Conservation (phyloP, 2,329 filamentous ascomycete genomes). For the Calonectria montana region DNA sequence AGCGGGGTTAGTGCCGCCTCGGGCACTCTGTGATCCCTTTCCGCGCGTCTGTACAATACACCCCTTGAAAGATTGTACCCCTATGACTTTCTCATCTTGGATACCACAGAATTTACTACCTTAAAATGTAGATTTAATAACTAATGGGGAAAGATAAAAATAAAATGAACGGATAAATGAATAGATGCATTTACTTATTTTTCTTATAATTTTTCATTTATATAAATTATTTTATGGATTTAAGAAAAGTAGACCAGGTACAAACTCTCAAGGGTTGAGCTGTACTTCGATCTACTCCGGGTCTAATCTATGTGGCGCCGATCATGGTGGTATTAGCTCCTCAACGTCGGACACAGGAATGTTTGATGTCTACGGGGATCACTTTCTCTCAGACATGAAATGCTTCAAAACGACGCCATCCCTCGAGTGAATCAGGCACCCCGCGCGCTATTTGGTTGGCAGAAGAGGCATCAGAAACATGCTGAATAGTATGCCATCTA, state of each 20-base stretch:
- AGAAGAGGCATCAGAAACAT: background rate
- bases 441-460: background rate
- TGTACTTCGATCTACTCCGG: constrained; percentile 9
- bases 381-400: constrained; percentile 9
- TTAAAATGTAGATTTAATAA: too few species aligned
- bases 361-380: constrained; percentile 11
- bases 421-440: background rate
- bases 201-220: too few species aligned
- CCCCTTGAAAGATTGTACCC: too few species aligned
- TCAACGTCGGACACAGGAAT: constrained; percentile 17
- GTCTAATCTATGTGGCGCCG: constrained; percentile 14
- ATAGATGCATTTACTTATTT: too few species aligned
- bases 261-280: too few species aligned
- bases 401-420: constrained; percentile 6
- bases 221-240: too few species aligned
- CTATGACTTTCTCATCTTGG: too few species aligned
- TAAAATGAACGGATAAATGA: too few species aligned
- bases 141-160: too few species aligned
- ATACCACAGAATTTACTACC: too few species aligned
- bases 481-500: too few species aligned
- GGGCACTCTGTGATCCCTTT: background rate
- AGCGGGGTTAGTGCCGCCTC: background rate
- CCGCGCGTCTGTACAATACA: background rate
- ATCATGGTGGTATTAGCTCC: constrained; percentile 5
- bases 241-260: too few species aligned